phyloP scores from a whole-genome alignment of 1,139 yeast genomes.

The Kodamaea sp. region DNA sequence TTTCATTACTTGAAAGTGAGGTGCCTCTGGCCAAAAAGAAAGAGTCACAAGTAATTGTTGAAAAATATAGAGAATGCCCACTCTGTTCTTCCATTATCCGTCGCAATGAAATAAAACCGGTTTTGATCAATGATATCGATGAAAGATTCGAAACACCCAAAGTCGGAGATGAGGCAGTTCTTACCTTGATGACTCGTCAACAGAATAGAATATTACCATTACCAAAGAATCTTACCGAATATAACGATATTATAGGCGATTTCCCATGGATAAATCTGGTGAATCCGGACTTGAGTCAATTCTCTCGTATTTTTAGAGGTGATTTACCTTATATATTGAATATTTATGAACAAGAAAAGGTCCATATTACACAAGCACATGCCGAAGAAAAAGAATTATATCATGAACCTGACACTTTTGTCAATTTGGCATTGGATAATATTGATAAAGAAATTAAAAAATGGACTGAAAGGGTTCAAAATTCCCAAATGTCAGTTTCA shows the following conservation, averaged over 20 bases:
- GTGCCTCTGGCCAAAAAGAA: conserved; percentile 37
- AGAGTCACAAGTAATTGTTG: conserved; percentile 38
- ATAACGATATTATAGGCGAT: conserved; percentile 23
- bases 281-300: conserved; percentile 27
- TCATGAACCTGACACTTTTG: conserved; percentile 58
- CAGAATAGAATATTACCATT: conserved; percentile 57
- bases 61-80: conserved; percentile 75
- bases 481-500: neutral
- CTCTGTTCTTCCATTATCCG: conserved; percentile 70
- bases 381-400: conserved; percentile 57
- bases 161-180: conserved; percentile 53
- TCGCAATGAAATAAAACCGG: conserved; percentile 64
- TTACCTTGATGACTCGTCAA: conserved; percentile 73
- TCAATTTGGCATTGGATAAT: conserved; percentile 51
- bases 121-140: conserved; percentile 53
- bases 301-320: conserved; percentile 62
- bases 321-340: conserved; percentile 49
- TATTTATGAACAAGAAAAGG: conserved; percentile 57
- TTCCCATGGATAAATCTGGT: conserved; percentile 29
- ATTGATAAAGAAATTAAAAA: conserved; percentile 45
- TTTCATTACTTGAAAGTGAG: conserved; percentile 65
- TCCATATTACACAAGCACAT: conserved; percentile 41
- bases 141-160: conserved; percentile 60
- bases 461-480: conserved; percentile 23
- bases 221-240: conserved; percentile 43